A percentile compares a stretch with the other conserved stretches of the same genome.
Conservation (phyloP, 2,329 filamentous ascomycete genomes). For the Aureobasidium sp. region DNA sequence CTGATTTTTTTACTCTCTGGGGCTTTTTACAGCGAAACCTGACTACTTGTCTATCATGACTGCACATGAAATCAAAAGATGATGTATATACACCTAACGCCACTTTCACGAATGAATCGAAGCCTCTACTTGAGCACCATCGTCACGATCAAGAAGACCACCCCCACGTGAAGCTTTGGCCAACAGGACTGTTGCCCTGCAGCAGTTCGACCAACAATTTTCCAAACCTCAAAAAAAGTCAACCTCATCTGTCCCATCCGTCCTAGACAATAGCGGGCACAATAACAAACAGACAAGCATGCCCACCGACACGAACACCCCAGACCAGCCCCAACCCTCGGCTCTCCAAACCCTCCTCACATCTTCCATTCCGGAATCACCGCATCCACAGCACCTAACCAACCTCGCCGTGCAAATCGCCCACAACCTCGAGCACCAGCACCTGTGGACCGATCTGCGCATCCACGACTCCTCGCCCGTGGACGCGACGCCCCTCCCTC, state of each 20-base stretch:
- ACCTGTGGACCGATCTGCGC: conserved; percentile 60
- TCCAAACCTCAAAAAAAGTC: background rate
- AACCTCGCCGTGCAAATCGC: conserved; percentile 53
- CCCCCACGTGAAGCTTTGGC: background rate
- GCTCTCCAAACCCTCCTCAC: conserved; percentile 18
- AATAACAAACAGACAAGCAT: background rate
- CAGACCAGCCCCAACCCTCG: conserved; percentile 12
- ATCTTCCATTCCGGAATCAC: conserved; percentile 9
- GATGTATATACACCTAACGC: background rate
- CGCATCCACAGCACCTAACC: conserved; percentile 23
- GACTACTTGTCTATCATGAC: background rate
- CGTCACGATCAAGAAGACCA: background rate
- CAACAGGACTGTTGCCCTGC: background rate
- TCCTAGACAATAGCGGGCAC: no score
- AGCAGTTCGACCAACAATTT: conserved; percentile 3
- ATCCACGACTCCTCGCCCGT: conserved; percentile 33
- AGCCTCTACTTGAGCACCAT: background rate
- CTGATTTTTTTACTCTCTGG: background rate
- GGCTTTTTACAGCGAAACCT: no score
- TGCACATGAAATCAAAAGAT: background rate
- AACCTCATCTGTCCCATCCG: background rate
- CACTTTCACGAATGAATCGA: background rate
- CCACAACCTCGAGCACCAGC: conserved; percentile 65
- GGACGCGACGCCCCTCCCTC: conserved; percentile 32
- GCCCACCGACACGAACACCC: background rate